Base-by-base conservation (phyloP, 805 yeast genomes). In the Yamadazyma sp. region DNA sequence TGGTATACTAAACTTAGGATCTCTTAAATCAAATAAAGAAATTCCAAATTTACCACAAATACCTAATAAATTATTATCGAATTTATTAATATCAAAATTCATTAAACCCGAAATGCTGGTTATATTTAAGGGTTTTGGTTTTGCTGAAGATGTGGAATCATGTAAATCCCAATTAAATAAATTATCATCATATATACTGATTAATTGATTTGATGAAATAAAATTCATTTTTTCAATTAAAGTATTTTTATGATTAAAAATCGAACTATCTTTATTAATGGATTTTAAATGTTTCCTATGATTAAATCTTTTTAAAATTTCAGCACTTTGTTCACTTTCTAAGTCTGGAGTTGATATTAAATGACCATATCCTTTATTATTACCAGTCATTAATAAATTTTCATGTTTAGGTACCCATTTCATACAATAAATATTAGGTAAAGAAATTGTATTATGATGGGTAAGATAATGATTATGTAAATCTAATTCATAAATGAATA, bases 101-200 rank as follows among this genome's bases (percentile, higher is more conserved):
- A 59, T 47, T 2, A 80, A 52, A 0, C 86, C 85, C 1, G 65
- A 55, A 13, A 74, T 62, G 28, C 66, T 69, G 23, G 76, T 66
- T 35, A 78, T 76, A 31, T 76, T 55, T 8, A 76, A 55, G 3
- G 94, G 94, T 14, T 45, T 41, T 8, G 70, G 70, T 36, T 53
- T 56, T 27, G 47, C 32, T 34, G 54, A 54, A 8, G 45, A 35
- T 4, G 39, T 28, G 23, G 58, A 62, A 49, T 52, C 79, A 70
- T 44, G 68, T 9, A 80, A 56, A 39, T 88, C 88, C 91, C 96
- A 88, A 32, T 82, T 58, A 52, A 85, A 88, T 10, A 89, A 45
- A 38, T 81, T 76, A 40, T 82, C 81, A 38, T 78, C 78, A 53
- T 82, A 85, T 5, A 79, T 54, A 0, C 94, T 68, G 19, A 83